A percentile compares a stretch with the other conserved stretches of the same genome.
Evolutionary conservation across 2,329 filamentous ascomycete genomes (phyloP).

Genomic region (Cladobotryum mycophilum): DNA sequence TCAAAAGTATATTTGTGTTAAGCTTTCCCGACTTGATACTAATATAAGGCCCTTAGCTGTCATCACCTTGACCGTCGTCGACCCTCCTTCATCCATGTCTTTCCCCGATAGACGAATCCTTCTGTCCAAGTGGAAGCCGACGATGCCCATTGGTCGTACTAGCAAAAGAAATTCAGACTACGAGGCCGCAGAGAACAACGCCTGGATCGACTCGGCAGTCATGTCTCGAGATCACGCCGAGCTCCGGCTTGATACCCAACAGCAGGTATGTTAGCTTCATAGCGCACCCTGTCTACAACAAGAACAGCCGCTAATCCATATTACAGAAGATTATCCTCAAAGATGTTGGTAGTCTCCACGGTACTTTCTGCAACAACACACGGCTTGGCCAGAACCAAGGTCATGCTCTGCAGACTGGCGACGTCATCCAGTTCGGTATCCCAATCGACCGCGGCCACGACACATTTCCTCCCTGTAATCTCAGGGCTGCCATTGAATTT

Average conservation of each 20-base stretch:
- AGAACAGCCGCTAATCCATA: constrained; percentile 15
- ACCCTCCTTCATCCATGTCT: constrained; percentile 15
- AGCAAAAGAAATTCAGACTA: constrained; percentile 33
- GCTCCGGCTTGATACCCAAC: constrained; percentile 37
- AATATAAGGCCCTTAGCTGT: constrained; percentile 19
- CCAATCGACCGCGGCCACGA: constrained; percentile 28
- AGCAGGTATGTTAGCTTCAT: constrained; percentile 33
- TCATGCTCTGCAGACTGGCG: constrained; percentile 21
- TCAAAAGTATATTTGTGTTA: constrained; percentile 4
- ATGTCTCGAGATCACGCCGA: constrained; percentile 65
- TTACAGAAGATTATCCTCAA: constrained; percentile 37
- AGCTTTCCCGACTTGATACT: neutral
- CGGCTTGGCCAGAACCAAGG: constrained; percentile 16
- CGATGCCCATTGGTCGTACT: constrained; percentile 36
- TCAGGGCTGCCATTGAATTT: constrained; percentile 28
- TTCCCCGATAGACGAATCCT: constrained; percentile 24
- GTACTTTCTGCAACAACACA: constrained; percentile 40
- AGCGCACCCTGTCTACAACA: neutral
- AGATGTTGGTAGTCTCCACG: constrained; percentile 47
- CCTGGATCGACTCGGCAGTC: constrained; percentile 64
- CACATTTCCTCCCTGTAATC: constrained; percentile 32
- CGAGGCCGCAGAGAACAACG: constrained; percentile 44
- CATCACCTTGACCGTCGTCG: constrained; percentile 22
- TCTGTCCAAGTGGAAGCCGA: constrained; percentile 25
- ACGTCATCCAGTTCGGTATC: constrained; percentile 31